Conservation (phyloP, 78 protist genomes). For the Trichosphaerium sp. region DNA sequence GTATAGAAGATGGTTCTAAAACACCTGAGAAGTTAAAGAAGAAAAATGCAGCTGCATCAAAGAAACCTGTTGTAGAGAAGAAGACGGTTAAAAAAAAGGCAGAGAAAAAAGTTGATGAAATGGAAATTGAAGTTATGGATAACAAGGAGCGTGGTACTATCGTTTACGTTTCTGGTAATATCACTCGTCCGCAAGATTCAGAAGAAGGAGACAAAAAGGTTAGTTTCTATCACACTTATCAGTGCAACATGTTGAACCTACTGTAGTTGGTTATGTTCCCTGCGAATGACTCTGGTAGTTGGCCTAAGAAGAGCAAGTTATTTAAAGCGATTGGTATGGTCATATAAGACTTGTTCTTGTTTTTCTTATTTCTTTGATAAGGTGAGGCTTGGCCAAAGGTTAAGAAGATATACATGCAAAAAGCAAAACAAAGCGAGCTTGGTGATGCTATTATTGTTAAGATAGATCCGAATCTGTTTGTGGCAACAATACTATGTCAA, state of each 20-base stretch:
- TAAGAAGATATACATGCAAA: too few species aligned
- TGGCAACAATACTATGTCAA: too few species aligned
- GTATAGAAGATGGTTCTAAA: neutral
- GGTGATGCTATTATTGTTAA: too few species aligned
- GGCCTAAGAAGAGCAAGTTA: constrained; percentile 29
- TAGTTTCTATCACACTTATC: neutral
- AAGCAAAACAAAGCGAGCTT: too few species aligned
- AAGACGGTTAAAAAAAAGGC: neutral
- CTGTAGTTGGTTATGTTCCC: constrained; percentile 22
- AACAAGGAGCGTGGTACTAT: neutral
- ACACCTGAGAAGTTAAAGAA: neutral
- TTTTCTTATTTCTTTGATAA: too few species aligned
- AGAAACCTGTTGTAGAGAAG: neutral
- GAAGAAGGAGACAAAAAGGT: neutral
- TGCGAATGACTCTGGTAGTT: constrained; percentile 25
- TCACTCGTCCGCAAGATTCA: neutral
- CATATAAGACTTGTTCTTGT: too few species aligned
- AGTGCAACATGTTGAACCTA: neutral
- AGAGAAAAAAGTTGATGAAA: neutral
- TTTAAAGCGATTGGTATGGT: constrained; percentile 10
- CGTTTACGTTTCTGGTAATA: constrained; percentile 1
- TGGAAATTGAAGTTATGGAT: neutral
- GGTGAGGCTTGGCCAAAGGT: too few species aligned
- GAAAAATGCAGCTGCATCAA: neutral
- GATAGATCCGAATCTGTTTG: too few species aligned